Evolutionary conservation across 106 monocot species (phyloP), one percentile per base, ranked within the genome.

Genomic region (Iris macrosiphon): DNA sequence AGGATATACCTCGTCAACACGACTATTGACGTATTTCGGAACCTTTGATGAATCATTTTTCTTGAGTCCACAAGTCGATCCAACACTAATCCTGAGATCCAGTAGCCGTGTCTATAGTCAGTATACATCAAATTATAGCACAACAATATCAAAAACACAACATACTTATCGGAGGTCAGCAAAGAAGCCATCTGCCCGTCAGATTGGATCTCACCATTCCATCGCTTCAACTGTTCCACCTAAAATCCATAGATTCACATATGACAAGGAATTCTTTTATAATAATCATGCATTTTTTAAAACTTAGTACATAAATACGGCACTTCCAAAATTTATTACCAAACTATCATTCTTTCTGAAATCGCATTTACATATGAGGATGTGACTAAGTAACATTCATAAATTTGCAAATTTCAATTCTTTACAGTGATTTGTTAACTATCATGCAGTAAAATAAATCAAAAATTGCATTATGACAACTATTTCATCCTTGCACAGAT

Each of bases 161-260:
- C 34, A 2, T 48, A 72, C 81, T 50, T 81, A 20, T 81, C 75
- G 35, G 25, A 49, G 6, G 19, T 51, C 2, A 55, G 17, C 3
- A 25, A 49, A 34, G 55, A 29, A 32, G 41, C 39, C 50, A 54
- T 40, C 11, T 53, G 14, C 10, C 49, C 34, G 38, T 59, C 57
- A 29, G 52, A 13, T 38, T 28, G 54, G 31, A 48, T 35, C 49
- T 51, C 60, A 67, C 49, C 26, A 43, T 17, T 53, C 52, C 66
- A 63, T 49, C 81, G 61, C 62, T 87, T 87, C 71, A 87, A 68
- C 44, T 78, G 87, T 52, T 87, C 87, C 17, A 51, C 77, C 86
- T 87, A 59, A 15, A 7, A 77, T 11, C 55, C 7, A 42, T n/a
- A 28, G 14, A 40, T 41, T 41, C 6, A 34, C 6, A 47, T 50